phyloP scores from a whole-genome alignment of 164 flowering plant species.

The Echeveria elegans region DNA sequence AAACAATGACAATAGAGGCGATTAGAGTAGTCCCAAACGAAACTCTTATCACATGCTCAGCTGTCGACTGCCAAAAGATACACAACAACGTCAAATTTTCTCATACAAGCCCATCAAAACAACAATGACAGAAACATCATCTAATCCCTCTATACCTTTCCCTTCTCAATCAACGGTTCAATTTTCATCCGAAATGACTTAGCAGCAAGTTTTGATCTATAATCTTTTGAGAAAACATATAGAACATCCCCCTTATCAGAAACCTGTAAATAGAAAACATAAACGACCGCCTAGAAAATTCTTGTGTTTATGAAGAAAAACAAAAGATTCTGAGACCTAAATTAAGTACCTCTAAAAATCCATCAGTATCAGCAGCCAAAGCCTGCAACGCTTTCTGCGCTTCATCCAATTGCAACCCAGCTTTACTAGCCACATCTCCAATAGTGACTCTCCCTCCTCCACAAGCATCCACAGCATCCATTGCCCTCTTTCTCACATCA shows the following conservation, averaged over 20 bases:
- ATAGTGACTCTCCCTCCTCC: conserved; percentile 83
- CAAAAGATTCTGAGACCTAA: neutral
- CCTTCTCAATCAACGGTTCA: conserved; percentile 78
- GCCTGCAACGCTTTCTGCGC: conserved; percentile 90
- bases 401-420: conserved; percentile 64
- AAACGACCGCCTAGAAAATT: neutral
- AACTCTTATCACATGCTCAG: conserved; percentile 70
- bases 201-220: conserved; percentile 72
- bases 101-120: neutral
- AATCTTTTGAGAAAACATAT: conserved; percentile 94
- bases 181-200: conserved; percentile 79
- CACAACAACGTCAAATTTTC: neutral
- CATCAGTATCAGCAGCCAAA: conserved; percentile 82
- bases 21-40: conserved; percentile 90
- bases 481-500: conserved; percentile 62
- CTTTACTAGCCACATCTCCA: conserved; percentile 79
- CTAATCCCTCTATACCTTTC: conserved; percentile 48
- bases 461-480: conserved; percentile 73
- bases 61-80: conserved; percentile 45
- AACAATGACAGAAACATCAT: neutral
- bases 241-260: conserved; percentile 98
- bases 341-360: conserved; percentile 77
- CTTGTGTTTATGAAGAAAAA: too few species aligned
- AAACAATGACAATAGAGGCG: conserved; percentile 89
- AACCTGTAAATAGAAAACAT: conserved; percentile 43